phyloP scores from a whole-genome alignment of 257 asterid species.

The Nicotiana noctiflora region DNA sequence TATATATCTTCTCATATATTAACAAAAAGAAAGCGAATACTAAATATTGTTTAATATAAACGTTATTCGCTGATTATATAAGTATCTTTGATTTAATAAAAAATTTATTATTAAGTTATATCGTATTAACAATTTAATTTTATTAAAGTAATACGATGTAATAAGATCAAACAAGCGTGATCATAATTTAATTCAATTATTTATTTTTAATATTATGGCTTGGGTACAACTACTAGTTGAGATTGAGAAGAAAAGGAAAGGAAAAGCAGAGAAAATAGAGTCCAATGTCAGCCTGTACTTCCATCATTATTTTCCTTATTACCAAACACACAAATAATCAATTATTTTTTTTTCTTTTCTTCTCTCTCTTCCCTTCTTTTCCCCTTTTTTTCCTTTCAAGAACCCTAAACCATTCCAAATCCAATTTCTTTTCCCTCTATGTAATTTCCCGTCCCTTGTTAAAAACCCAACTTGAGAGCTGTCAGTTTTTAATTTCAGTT shows the following conservation, averaged over 20 bases:
- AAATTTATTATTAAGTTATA: too few species aligned
- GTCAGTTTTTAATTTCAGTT: not conserved
- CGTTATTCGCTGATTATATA: too few species aligned
- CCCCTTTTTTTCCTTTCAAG: not conserved
- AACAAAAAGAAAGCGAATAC: too few species aligned
- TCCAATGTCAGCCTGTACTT: conserved; percentile 10
- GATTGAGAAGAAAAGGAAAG: not conserved
- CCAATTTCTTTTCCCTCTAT: not conserved
- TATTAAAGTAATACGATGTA: too few species aligned
- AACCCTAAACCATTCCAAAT: conserved; percentile 21
- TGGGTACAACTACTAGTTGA: too few species aligned
- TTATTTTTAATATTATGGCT: too few species aligned
- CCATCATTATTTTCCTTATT: not conserved
- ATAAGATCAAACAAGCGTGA: too few species aligned
- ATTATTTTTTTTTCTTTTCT: not conserved
- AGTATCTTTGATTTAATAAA: too few species aligned
- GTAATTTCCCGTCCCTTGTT: not conserved
- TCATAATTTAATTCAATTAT: too few species aligned
- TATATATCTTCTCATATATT: too few species aligned
- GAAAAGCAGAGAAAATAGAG: not conserved
- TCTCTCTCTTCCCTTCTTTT: not conserved
- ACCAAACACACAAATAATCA: not conserved
- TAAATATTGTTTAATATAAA: too few species aligned
- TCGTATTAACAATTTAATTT: too few species aligned
- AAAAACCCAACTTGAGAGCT: not conserved